A percentile compares a stretch with the other conserved stretches of the same genome.
These are phyloP conservation scores for Acrocalymma vagum DNA, from an alignment of 2,329 filamentous ascomycete species.

Conservation along the genomic window DNA sequence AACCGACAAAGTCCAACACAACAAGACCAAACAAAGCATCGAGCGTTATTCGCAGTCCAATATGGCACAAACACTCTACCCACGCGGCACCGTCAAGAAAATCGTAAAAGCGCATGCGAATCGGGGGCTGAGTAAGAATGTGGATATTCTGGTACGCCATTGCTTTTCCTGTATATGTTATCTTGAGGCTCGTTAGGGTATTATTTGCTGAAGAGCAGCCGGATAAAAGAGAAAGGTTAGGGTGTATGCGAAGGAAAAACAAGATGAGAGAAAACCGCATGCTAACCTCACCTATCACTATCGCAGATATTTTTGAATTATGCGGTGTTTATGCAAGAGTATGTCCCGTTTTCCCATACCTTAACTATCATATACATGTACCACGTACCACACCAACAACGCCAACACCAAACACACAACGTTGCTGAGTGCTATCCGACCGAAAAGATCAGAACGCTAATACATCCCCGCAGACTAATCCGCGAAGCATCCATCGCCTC, in stretches of 20 bases:
- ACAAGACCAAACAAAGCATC: neutral
- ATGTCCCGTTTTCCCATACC: conserved; percentile 44
- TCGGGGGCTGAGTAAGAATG: conserved; percentile 82
- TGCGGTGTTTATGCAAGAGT: conserved; percentile 78
- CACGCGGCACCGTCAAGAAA: conserved; percentile 84
- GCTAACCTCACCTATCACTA: neutral
- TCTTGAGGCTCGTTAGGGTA: neutral
- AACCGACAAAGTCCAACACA: conserved; percentile 1
- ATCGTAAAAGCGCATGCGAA: conserved; percentile 90
- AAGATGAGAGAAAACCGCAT: neutral
- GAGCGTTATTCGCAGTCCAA: too few species aligned
- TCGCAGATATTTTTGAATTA: conserved; percentile 83
- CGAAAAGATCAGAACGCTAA: neutral
- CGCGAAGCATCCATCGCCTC: conserved; percentile 81
- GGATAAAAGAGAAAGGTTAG: too few species aligned
- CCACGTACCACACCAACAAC: too few species aligned
- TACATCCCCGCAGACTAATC: conserved; percentile 66
- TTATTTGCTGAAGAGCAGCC: too few species aligned
- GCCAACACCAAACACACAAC: too few species aligned
- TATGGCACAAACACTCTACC: conserved; percentile 78
- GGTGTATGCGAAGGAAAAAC: neutral
- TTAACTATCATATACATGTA: too few species aligned
- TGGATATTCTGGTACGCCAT: conserved; percentile 78
- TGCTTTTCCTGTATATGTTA: conserved; percentile 2
- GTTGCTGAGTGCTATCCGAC: too few species aligned